Evolutionary conservation across 768 basidiomycete genomes (phyloP), one percentile per base, ranked within the genome.

Genomic region (Tremella yokohamensis): DNA sequence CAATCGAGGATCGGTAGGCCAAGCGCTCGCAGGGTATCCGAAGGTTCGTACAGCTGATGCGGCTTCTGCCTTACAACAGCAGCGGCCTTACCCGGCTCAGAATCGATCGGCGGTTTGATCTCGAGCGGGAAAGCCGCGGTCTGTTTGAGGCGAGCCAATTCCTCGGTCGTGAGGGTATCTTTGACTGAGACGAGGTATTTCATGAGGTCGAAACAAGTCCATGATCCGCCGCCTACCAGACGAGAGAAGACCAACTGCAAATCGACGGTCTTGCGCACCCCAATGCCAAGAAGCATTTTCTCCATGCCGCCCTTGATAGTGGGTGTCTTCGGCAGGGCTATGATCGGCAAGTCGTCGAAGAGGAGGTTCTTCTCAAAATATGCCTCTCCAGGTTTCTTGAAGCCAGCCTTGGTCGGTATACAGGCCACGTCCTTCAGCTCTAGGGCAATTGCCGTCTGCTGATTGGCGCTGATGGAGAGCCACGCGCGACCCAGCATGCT

Each of bases 221-320:
- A 93, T 63, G 89, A 62, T 22, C 68, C 64, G 19, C 70, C 62
- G 25, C 74, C 65, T 47, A 75, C 60, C 24, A 74, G 56, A 44
- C 68, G 82, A 54, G 87, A 84, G 71, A 99, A 99, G n/a, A 99
- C 82, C 2, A 96, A 79, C 73, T 97, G 92, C 1, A 97, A 80
- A 59, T 97, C 89, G 7, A 97, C 90, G 62, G 93, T 91, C 71
- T 85, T 89, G 16, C 90, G 83, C 11, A 97, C 89, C 11, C 91
- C 94, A 0, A 97, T 78, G 1, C 81, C 82, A 25, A 83, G 79
- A 6, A 79, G 60, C 58, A 80, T 74, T 62, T 83, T 86, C 70
- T 93, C 90, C 63, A 90, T 71, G 3, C 80, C 76, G 0, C 85
- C 86, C 71, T 88, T 90, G 63, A 92, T 79, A 0, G 73, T 53